A percentile compares a stretch with the other conserved stretches of the same genome.
phyloP scores from a whole-genome alignment of 2,329 filamentous ascomycete species.

The Colletotrichum echinochloae region DNA sequence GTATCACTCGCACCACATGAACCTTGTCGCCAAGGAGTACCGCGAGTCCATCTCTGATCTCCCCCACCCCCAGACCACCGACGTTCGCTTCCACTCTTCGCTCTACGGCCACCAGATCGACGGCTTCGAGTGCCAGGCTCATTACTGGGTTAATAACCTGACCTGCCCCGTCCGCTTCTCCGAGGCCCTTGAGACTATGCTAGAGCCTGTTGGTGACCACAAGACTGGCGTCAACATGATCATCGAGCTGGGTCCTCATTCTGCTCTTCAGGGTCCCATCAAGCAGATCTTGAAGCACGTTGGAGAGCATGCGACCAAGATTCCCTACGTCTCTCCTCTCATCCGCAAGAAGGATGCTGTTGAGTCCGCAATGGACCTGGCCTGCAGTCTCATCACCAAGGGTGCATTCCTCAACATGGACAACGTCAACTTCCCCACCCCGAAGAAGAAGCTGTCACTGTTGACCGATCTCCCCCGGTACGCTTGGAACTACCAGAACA shows the following conservation, averaged over 20 bases:
- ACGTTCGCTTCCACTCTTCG: slow-evolving; percentile 60
- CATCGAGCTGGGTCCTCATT: slow-evolving; percentile 63
- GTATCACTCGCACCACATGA: slow-evolving; percentile 68
- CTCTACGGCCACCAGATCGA: slow-evolving; percentile 56
- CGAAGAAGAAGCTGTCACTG: slow-evolving; percentile 46
- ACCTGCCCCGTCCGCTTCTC: slow-evolving; percentile 59
- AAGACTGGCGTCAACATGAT: slow-evolving; percentile 57
- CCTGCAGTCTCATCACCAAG: slow-evolving; percentile 58
- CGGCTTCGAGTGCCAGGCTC: slow-evolving; percentile 46
- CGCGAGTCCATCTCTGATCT: slow-evolving; percentile 58
- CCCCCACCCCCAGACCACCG: slow-evolving; percentile 47
- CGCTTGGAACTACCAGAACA: slow-evolving; percentile 59
- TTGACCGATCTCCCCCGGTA: slow-evolving; percentile 60
- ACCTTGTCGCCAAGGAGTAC: slow-evolving; percentile 53
- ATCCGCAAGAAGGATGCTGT: slow-evolving; percentile 64
- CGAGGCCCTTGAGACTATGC: slow-evolving; percentile 54
- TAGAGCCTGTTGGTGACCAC: slow-evolving; percentile 48
- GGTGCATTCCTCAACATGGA: slow-evolving; percentile 58
- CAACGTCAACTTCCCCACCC: slow-evolving; percentile 59
- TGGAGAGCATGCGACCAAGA: slow-evolving; percentile 53
- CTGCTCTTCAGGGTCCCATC: slow-evolving; percentile 62
- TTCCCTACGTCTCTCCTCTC: slow-evolving; percentile 60
- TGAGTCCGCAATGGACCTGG: slow-evolving; percentile 57
- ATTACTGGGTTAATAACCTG: slow-evolving; percentile 61
- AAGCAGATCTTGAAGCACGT: slow-evolving; percentile 62